Evolutionary conservation across 1,284 basidiomycete genomes (phyloP).

Genomic region (Fomitopsis betulina): DNA sequence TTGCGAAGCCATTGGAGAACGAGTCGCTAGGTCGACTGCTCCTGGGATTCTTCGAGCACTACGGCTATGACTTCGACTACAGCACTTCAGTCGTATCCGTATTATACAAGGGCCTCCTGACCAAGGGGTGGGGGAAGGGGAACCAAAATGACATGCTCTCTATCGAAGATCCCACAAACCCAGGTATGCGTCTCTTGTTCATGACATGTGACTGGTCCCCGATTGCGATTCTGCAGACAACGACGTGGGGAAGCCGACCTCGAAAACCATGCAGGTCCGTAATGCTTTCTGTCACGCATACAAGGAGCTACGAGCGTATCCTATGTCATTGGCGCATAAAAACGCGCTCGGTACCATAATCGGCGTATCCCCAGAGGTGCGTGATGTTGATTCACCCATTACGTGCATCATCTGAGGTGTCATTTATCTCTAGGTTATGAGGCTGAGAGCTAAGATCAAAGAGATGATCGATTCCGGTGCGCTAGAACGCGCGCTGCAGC

Average conservation of each 20-base stretch:
- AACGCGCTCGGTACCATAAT: slow-evolving; percentile 25
- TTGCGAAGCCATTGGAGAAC: slow-evolving; percentile 34
- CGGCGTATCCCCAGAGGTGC: slow-evolving; percentile 19
- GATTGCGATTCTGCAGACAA: slow-evolving; percentile 22
- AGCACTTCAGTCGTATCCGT: slow-evolving; percentile 38
- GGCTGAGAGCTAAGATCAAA: slow-evolving; percentile 10
- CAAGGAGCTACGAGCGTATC: slow-evolving; percentile 13
- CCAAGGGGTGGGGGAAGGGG: slow-evolving; percentile 32
- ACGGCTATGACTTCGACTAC: slow-evolving; percentile 41
- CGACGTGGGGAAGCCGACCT: slow-evolving; percentile 35
- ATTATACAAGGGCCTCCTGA: slow-evolving; percentile 27
- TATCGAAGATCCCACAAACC: slow-evolving; percentile 40
- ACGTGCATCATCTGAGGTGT: background rate
- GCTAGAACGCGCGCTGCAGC: slow-evolving; percentile 5
- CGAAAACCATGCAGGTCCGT: slow-evolving; percentile 29
- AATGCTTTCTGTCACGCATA: slow-evolving; percentile 33
- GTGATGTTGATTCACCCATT: background rate
- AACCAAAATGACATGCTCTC: slow-evolving; percentile 27
- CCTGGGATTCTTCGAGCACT: slow-evolving; percentile 42
- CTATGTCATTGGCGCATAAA: slow-evolving; percentile 8
- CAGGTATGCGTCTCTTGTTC: slow-evolving; percentile 24
- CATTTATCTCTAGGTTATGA: slow-evolving; percentile 10
- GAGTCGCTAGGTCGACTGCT: slow-evolving; percentile 42
- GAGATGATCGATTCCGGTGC: slow-evolving; percentile 14
- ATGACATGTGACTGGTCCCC: background rate